A percentile compares a stretch with the other conserved stretches of the same genome.
Evolutionary conservation across 2,329 filamentous ascomycete genomes (phyloP).

Genomic region (Fusarium globosum): DNA sequence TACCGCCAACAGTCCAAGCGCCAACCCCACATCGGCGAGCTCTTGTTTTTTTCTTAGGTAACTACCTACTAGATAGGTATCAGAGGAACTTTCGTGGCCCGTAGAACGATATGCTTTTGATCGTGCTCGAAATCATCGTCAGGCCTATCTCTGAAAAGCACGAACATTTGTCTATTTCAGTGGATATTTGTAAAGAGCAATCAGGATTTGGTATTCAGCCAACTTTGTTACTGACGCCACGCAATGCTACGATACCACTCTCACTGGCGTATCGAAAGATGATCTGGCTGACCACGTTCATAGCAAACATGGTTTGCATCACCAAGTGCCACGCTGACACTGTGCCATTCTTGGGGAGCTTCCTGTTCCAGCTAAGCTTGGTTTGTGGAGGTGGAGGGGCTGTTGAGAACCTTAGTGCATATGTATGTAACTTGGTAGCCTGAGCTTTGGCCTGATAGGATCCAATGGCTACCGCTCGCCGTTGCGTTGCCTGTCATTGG

Average conservation of each 20-base stretch:
- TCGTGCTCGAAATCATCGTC: not conserved
- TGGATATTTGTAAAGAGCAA: not conserved
- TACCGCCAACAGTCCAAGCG: constrained; percentile 31
- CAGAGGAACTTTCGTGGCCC: not conserved
- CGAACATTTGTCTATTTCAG: not conserved
- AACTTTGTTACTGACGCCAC: constrained; percentile 19
- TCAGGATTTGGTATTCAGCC: not conserved
- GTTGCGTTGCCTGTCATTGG: constrained; percentile 26
- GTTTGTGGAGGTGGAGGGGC: constrained; percentile 6
- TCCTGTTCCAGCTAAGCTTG: constrained; percentile 41
- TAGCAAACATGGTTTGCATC: constrained; percentile 7
- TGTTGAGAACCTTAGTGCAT: constrained; percentile 25
- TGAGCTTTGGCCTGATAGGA: constrained; percentile 19
- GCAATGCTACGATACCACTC: constrained; percentile 20
- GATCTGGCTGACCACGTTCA: constrained; percentile 9
- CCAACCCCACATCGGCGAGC: constrained; percentile 21
- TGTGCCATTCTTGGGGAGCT: constrained; percentile 41
- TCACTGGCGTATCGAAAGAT: constrained; percentile 10
- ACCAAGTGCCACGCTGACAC: constrained; percentile 26
- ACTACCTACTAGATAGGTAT: constrained; percentile 1
- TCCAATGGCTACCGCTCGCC: constrained; percentile 11
- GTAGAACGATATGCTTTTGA: constrained; percentile 14
- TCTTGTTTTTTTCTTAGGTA: constrained; percentile 11
- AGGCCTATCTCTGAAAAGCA: not conserved
- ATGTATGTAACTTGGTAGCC: not conserved